Evolutionary conservation across 768 basidiomycete species (phyloP), one percentile per base, ranked within the genome.

Genomic region (Rhodotorula paludigena): DNA sequence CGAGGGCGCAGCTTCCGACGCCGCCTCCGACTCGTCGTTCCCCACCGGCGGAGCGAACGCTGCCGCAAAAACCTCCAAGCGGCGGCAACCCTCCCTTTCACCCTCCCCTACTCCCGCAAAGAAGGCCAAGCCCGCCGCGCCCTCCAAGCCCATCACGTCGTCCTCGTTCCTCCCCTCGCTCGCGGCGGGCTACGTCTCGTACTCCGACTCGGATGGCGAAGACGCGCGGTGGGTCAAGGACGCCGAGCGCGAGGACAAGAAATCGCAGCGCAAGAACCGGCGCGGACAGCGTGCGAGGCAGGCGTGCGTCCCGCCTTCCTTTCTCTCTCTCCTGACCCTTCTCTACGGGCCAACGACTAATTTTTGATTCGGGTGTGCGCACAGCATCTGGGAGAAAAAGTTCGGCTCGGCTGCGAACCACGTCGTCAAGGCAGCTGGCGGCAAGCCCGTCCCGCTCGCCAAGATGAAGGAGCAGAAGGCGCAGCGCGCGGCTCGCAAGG

Each of bases 361-460:
- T 20, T 28, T 5, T n/a, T 33, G 18, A 0, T 11, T 23, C 18
- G 23, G 5, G 25, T 23, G 10, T 32, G 52, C 47, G 14, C 57
- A 48, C 74, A 97, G 93, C 4, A 96, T 98, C 72, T 97, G 94
- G 93, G 94, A 97, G 80, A 93, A 92, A 80, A 97, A 92, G 78
- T 98, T 85, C 74, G 94, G 94, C 55, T 84, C 82, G 67, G 85
- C 86, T 68, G 93, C 94, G 32, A 96, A 94, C 77, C 94, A 98
- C 78, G 83, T 93, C 79, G 88, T 88, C 79, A 87, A 85, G 49
- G 35, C 58, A 4, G 20, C 8, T 11, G 67, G 72, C 14, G 69
- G 62, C 30, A 69, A 69, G 30, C 64, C 64, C 42, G 63, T 65
- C 18, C 65, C 73, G 72, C 78, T 80, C 66, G 76, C 55, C 36